Percentiles rank a stretch among this genome's conserved stretches.
These are phyloP conservation scores for Protomyces lactucae-debilis DNA, from an alignment of 1,139 yeast species.

Conservation along the genomic window DNA sequence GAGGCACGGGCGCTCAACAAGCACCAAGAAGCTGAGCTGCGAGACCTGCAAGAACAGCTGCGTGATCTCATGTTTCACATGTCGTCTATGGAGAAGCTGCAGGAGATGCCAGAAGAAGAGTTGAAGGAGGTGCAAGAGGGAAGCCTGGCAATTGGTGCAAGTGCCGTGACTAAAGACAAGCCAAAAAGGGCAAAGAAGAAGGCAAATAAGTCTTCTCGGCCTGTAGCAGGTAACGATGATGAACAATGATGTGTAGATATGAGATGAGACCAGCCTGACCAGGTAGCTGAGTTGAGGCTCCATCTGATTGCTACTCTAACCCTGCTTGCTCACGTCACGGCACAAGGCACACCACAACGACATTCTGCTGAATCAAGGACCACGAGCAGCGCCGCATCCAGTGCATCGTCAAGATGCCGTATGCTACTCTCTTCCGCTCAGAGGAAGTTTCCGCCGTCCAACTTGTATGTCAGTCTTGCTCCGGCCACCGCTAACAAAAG, in stretches of 20 bases:
- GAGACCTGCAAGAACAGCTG: slow-evolving; percentile 47
- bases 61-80: slow-evolving; percentile 33
- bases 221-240: background rate
- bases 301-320: background rate
- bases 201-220: background rate
- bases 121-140: slow-evolving; percentile 1
- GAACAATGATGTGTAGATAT: background rate
- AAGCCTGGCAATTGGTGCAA: background rate
- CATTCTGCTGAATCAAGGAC: too few species aligned
- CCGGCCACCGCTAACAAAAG: slow-evolving; percentile 41
- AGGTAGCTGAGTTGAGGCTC: too few species aligned
- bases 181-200: background rate
- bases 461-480: slow-evolving; percentile 30
- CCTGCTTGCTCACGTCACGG: background rate
- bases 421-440: slow-evolving; percentile 33
- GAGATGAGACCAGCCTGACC: too few species aligned
- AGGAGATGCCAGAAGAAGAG: background rate
- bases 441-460: slow-evolving; percentile 12
- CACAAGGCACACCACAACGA: too few species aligned
- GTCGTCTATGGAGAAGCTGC: background rate
- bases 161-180: background rate
- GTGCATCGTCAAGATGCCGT: slow-evolving; percentile 9
- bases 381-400: too few species aligned
- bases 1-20: slow-evolving; percentile 35
- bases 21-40: slow-evolving; percentile 42